phyloP scores from a whole-genome alignment of 495 filamentous ascomycete species.

The Xylaria palmicola region DNA sequence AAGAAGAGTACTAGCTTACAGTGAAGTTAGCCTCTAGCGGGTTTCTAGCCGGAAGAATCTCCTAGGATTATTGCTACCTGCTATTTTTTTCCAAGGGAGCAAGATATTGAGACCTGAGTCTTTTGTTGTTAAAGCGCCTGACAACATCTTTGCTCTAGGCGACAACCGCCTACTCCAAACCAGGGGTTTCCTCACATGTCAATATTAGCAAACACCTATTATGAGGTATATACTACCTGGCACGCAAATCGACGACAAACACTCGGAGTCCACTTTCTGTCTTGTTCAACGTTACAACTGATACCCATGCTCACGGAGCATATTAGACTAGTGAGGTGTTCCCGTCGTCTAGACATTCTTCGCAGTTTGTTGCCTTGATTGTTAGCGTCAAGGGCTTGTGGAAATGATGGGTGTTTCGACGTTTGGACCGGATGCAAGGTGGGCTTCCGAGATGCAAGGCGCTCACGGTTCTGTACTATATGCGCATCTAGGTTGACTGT shows the following conservation, averaged over 20 bases:
- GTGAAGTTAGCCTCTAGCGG: neutral
- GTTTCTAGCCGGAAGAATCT: neutral
- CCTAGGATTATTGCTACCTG: too few species aligned
- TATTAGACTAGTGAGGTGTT: neutral
- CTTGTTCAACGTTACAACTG: constrained; percentile 5
- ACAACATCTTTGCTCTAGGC: neutral
- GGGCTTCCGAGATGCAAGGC: constrained; percentile 3
- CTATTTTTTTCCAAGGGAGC: too few species aligned
- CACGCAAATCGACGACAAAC: too few species aligned
- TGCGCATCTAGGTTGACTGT: neutral
- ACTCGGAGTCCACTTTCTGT: neutral
- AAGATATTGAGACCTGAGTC: neutral
- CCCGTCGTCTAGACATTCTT: neutral
- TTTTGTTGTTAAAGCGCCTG: too few species aligned
- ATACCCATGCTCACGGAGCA: neutral
- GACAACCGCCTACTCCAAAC: neutral
- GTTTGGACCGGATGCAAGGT: constrained; percentile 2
- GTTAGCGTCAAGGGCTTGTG: neutral
- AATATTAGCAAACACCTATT: neutral
- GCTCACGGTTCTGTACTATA: neutral
- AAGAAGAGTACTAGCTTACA: neutral
- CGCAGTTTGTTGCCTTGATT: constrained; percentile 15
- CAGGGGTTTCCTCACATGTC: neutral
- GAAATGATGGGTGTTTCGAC: neutral
- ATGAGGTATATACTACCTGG: too few species aligned